phyloP scores from a whole-genome alignment of 2,329 filamentous ascomycete species.

The Pyricularia pennisetigena region DNA sequence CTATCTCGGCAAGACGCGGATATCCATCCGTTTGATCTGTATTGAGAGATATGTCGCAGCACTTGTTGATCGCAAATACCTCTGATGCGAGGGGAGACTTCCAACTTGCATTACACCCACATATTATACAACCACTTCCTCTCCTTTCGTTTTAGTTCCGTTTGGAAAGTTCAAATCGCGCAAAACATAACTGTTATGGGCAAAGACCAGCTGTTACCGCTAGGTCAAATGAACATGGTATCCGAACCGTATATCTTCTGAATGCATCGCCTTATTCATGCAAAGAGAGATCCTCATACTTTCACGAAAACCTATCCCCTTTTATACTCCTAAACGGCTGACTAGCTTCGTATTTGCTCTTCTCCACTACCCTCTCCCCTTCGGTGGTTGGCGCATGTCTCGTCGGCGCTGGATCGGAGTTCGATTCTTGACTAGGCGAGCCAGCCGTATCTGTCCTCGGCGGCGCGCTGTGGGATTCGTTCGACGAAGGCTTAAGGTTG shows the following conservation, averaged over 20 bases:
- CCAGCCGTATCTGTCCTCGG: constrained; percentile 47
- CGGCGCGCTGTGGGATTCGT: constrained; percentile 19
- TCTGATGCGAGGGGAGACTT: neutral
- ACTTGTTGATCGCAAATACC: neutral
- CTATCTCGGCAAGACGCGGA: too few species aligned
- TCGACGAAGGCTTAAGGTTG: constrained; percentile 21
- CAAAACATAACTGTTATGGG: neutral
- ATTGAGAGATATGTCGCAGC: neutral
- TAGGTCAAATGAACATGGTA: neutral
- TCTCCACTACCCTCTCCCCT: constrained; percentile 56
- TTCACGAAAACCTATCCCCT: constrained; percentile 72
- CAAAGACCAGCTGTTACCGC: neutral
- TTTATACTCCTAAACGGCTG: constrained; percentile 68
- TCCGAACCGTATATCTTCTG: neutral
- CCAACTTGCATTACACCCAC: neutral
- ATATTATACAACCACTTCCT: neutral
- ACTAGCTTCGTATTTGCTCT: constrained; percentile 81
- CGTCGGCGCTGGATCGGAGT: constrained; percentile 75
- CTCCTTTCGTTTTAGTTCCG: neutral
- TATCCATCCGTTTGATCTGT: neutral
- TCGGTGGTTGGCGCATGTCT: constrained; percentile 68
- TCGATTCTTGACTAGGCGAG: constrained; percentile 63
- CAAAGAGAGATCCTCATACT: neutral
- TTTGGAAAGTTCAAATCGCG: neutral
- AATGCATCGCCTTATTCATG: neutral